These are phyloP conservation scores for Cryptococcus hybrid DNA, from an alignment of 1,284 basidiomycete genomes.

Conservation along the genomic window DNA sequence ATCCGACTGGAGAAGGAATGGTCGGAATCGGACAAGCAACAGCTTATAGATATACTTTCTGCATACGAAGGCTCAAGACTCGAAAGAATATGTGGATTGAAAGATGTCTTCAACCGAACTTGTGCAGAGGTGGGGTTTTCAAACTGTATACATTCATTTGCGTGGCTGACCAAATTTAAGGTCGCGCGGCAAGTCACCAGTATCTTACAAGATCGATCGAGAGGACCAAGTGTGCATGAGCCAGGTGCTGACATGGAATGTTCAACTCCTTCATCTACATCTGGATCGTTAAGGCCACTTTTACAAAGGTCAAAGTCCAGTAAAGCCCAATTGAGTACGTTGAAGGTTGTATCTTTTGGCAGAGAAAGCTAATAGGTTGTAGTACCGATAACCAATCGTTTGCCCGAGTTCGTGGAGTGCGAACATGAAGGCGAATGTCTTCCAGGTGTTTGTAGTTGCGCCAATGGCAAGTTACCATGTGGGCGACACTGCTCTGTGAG, in stretches of 20 bases:
- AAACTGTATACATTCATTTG: too few species aligned
- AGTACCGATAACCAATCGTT: not conserved
- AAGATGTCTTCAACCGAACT: not conserved
- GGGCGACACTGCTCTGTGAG: slow-evolving; percentile 14
- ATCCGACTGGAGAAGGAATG: not conserved
- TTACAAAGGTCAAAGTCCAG: too few species aligned
- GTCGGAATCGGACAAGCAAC: not conserved
- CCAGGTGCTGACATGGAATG: too few species aligned
- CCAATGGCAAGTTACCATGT: slow-evolving; percentile 7
- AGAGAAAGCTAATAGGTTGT: too few species aligned
- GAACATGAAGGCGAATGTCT: slow-evolving; percentile 12
- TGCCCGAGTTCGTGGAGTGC: slow-evolving; percentile 4
- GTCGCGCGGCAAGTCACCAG: not conserved
- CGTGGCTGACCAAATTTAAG: not conserved
- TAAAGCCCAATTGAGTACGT: too few species aligned
- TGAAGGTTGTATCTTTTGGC: too few species aligned
- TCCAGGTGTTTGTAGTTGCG: slow-evolving; percentile 6
- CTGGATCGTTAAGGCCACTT: too few species aligned
- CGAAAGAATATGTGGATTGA: not conserved
- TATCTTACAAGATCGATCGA: not conserved
- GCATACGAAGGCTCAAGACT: not conserved
- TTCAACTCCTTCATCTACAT: too few species aligned
- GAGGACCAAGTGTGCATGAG: too few species aligned
- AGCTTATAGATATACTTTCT: not conserved
- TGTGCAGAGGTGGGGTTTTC: not conserved